phyloP scores from a whole-genome alignment of 768 basidiomycete species.

The Amanita rimosa region DNA sequence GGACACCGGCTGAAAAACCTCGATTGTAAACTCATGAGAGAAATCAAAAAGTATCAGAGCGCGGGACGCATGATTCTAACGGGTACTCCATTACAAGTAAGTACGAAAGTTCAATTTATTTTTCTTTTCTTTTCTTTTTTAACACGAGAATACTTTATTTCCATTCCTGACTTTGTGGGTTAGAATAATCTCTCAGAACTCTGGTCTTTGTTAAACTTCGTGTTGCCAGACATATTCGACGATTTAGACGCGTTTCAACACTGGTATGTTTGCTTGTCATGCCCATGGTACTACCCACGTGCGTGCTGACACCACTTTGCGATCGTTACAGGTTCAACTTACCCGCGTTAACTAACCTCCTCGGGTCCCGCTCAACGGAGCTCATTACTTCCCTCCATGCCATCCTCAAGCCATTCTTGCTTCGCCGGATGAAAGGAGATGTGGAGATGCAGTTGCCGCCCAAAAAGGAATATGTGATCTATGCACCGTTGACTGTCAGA shows the following conservation, averaged over 20 bases:
- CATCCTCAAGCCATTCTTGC: slow-evolving; percentile 91
- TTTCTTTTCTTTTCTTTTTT: neutral
- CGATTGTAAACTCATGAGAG: slow-evolving; percentile 80
- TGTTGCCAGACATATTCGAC: slow-evolving; percentile 87
- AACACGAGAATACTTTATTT: neutral
- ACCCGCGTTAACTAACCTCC: slow-evolving; percentile 43
- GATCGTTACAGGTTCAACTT: slow-evolving; percentile 76
- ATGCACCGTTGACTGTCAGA: slow-evolving; percentile 73
- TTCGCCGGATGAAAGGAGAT: slow-evolving; percentile 85
- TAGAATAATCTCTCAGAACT: slow-evolving; percentile 94
- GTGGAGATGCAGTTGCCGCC: slow-evolving; percentile 74
- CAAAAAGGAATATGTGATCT: slow-evolving; percentile 91
- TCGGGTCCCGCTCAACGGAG: slow-evolving; percentile 48
- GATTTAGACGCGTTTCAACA: slow-evolving; percentile 86
- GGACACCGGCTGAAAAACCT: slow-evolving; percentile 94
- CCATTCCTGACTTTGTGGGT: neutral
- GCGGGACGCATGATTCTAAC: slow-evolving; percentile 90
- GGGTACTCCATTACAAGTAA: slow-evolving; percentile 90
- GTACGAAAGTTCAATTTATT: slow-evolving; percentile 12
- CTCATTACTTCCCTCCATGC: slow-evolving; percentile 76
- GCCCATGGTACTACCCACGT: neutral
- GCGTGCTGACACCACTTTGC: neutral
- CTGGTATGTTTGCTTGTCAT: slow-evolving; percentile 39
- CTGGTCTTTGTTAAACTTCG: slow-evolving; percentile 93
- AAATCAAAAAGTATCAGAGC: slow-evolving; percentile 78